These are phyloP conservation scores for Penicillium italicum DNA, from an alignment of 2,329 filamentous ascomycete genomes.

Conservation along the genomic window DNA sequence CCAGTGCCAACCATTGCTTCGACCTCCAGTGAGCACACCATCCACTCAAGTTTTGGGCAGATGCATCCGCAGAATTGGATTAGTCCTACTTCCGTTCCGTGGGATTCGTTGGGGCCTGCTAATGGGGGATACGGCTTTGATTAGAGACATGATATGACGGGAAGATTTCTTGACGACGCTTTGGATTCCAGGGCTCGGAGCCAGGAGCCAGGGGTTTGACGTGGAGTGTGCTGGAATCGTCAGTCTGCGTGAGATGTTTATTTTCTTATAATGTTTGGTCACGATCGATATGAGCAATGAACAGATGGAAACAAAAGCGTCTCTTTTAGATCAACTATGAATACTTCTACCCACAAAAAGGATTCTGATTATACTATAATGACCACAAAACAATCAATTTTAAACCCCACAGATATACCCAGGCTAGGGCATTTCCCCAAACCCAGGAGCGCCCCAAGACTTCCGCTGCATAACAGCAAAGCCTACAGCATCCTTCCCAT, in stretches of 20 bases:
- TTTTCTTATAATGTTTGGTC: conserved; percentile 2
- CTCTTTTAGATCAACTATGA: not conserved
- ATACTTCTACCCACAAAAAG: not conserved
- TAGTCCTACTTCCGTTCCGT: conserved; percentile 29
- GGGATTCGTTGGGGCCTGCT: conserved; percentile 21
- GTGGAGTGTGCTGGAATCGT: not conserved
- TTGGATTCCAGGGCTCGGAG: not conserved
- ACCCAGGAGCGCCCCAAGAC: not conserved
- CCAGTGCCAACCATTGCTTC: conserved; percentile 21
- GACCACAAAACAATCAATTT: no score
- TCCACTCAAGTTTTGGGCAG: conserved; percentile 22
- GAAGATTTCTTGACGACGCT: not conserved
- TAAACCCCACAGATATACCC: not conserved
- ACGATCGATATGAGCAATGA: conserved; percentile 6
- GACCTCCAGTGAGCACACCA: conserved; percentile 17
- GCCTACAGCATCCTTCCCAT: not conserved
- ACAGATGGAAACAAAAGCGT: not conserved
- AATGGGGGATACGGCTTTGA: conserved; percentile 17
- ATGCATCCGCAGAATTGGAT: conserved; percentile 37
- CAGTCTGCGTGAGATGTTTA: not conserved
- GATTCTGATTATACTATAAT: not conserved
- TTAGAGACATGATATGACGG: not conserved
- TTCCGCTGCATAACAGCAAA: conserved; percentile 7
- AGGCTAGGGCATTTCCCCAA: not conserved
- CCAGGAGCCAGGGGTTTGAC: not conserved